Conservation (phyloP, 1,284 basidiomycete genomes). For the Fomes fomentarius region DNA sequence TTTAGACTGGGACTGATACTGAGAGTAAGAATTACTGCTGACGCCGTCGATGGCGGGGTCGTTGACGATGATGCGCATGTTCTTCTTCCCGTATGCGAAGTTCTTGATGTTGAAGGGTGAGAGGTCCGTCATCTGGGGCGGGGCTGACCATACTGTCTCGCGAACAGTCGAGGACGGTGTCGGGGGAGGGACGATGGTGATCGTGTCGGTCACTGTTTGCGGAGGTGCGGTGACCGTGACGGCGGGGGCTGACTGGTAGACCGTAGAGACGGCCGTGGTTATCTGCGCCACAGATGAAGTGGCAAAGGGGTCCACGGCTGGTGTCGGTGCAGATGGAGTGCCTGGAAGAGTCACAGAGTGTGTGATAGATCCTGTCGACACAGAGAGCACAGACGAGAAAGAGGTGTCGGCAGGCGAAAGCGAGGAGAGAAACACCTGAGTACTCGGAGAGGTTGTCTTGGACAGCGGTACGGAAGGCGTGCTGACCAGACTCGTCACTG, state of each 20-base stretch:
- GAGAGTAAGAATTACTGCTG: no score
- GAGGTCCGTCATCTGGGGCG: slow-evolving; percentile 59
- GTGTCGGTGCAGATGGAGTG: not conserved
- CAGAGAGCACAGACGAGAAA: slow-evolving; percentile 18
- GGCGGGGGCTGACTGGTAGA: slow-evolving; percentile 36
- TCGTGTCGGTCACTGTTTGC: slow-evolving; percentile 36
- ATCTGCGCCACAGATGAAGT: not conserved
- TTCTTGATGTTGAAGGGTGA: slow-evolving; percentile 60
- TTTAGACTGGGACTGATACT: no score
- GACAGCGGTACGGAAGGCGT: not conserved
- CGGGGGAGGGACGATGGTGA: slow-evolving; percentile 31
- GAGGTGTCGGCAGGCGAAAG: not conserved
- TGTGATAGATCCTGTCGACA: slow-evolving; percentile 22
- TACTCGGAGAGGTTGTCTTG: not conserved
- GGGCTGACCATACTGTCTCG: slow-evolving; percentile 49
- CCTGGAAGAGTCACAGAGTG: slow-evolving; percentile 9
- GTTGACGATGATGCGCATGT: slow-evolving; percentile 57
- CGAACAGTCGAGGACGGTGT: slow-evolving; percentile 17
- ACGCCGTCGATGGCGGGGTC: slow-evolving; percentile 40
- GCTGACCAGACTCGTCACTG: not conserved
- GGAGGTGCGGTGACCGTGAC: slow-evolving; percentile 37
- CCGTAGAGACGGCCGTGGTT: slow-evolving; percentile 17
- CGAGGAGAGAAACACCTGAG: not conserved
- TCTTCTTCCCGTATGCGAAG: slow-evolving; percentile 58
- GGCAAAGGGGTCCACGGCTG: not conserved